Percentiles rank a stretch among this genome's conserved stretches.
Evolutionary conservation across 2,329 filamentous ascomycete species (phyloP).

Genomic region (Alternaria sp.): DNA sequence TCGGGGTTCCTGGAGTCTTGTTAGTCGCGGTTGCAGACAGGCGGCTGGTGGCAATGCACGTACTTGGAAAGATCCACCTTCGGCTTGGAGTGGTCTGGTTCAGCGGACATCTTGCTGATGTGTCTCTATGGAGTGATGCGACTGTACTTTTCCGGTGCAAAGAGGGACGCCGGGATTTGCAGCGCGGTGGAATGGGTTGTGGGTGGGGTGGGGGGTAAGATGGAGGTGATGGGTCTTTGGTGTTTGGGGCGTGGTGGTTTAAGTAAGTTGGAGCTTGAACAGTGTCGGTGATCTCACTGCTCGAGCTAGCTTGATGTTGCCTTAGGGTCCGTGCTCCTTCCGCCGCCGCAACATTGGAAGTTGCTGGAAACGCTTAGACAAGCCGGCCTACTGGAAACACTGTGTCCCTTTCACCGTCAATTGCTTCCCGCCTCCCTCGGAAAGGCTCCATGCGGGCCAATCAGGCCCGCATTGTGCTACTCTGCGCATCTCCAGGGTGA

Average conservation of each 20-base stretch:
- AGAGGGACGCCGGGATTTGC: slow-evolving; percentile 21
- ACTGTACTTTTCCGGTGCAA: slow-evolving; percentile 10
- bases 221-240: slow-evolving; percentile 29
- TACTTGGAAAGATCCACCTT: slow-evolving; percentile 58
- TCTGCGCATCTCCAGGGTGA: slow-evolving; percentile 12
- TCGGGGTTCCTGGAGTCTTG: slow-evolving; percentile 76
- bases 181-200: slow-evolving; percentile 22
- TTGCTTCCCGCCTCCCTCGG: background rate
- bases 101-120: slow-evolving; percentile 55
- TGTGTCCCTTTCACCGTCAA: slow-evolving; percentile 21
- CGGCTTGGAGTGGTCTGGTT: slow-evolving; percentile 56
- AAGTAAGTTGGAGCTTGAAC: slow-evolving; percentile 40
- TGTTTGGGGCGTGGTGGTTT: slow-evolving; percentile 41
- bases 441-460: slow-evolving; percentile 12
- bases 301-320: slow-evolving; percentile 32
- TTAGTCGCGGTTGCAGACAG: slow-evolving; percentile 48
- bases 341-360: slow-evolving; percentile 38
- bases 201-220: slow-evolving; percentile 31
- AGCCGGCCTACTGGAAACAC: slow-evolving; percentile 20
- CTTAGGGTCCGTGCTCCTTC: slow-evolving; percentile 30
- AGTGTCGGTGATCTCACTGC: slow-evolving; percentile 37
- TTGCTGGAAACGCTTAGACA: slow-evolving; percentile 30
- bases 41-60: slow-evolving; percentile 35
- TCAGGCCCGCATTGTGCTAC: slow-evolving; percentile 17
- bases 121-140: slow-evolving; percentile 25